Evolutionary conservation across 768 basidiomycete genomes (phyloP).

Genomic region (Hydnomerulius pinastri): DNA sequence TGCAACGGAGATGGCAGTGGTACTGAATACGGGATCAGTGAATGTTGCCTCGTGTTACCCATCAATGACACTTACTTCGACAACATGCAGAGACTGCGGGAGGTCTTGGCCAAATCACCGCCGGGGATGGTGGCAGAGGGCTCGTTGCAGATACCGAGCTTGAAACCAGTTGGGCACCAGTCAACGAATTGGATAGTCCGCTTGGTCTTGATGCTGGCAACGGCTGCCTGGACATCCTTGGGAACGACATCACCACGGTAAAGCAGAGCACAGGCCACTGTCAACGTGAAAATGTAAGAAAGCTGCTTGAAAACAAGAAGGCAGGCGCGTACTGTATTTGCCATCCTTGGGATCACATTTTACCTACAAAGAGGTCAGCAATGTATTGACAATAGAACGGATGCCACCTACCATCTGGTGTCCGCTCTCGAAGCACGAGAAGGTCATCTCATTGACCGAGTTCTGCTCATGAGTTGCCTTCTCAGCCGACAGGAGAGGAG

Average conservation of each 20-base stretch:
- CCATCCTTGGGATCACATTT: constrained; percentile 96
- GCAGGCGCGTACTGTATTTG: constrained; percentile 84
- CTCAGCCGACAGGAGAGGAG: constrained; percentile 92
- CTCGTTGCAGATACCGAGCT: constrained; percentile 98
- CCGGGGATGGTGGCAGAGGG: constrained; percentile 89
- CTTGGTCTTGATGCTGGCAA: constrained; percentile 95
- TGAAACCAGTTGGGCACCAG: constrained; percentile 98
- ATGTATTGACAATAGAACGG: background rate
- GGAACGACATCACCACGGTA: constrained; percentile 98
- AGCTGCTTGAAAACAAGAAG: background rate
- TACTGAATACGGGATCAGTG: constrained; percentile 44
- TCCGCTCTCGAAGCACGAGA: constrained; percentile 94
- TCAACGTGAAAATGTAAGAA: constrained; percentile 19
- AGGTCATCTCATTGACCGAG: constrained; percentile 97
- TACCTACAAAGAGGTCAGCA: constrained; percentile 34
- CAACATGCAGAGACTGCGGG: constrained; percentile 96
- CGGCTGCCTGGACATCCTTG: constrained; percentile 93
- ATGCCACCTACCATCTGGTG: constrained; percentile 84
- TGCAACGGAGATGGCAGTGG: constrained; percentile 90
- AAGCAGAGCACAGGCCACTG: constrained; percentile 89
- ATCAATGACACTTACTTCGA: constrained; percentile 60
- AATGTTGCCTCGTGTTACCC: background rate
- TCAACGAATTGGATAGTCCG: constrained; percentile 98
- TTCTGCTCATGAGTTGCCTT: constrained; percentile 97
- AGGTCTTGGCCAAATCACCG: constrained; percentile 93